phyloP scores from a whole-genome alignment of 2,329 filamentous ascomycete species.

The Neocucurbitaria cava region DNA sequence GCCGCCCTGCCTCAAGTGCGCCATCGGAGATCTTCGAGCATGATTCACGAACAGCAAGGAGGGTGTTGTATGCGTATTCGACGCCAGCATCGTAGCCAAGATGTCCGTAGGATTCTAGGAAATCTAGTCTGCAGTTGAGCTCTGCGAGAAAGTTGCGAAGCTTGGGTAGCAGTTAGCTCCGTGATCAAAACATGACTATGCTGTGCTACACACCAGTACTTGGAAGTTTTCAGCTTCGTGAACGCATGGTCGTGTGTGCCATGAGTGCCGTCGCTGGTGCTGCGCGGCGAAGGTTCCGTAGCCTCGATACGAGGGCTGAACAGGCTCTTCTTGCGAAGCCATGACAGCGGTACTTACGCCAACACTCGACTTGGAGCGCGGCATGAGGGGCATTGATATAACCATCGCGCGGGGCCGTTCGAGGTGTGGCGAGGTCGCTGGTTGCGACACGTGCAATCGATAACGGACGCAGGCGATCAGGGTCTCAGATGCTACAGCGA shows the following conservation, averaged over 20 bases:
- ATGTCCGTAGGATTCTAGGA: conserved; percentile 87
- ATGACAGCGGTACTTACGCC: conserved; percentile 44
- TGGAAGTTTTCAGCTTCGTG: conserved; percentile 58
- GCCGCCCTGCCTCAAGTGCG: conserved; percentile 83
- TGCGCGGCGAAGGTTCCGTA: conserved; percentile 46
- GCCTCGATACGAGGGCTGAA: conserved; percentile 40
- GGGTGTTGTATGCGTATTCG: conserved; percentile 81
- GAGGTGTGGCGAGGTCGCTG: conserved; percentile 28
- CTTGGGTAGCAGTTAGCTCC: conserved; percentile 49
- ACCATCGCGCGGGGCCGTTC: conserved; percentile 23
- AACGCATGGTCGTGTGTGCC: conserved; percentile 54
- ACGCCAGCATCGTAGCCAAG: conserved; percentile 83
- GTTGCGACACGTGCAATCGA: conserved; percentile 8
- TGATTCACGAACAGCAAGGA: conserved; percentile 84
- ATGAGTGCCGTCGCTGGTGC: conserved; percentile 55
- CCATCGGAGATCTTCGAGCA: conserved; percentile 92
- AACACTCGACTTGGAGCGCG: conserved; percentile 26
- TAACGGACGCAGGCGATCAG: conserved; percentile 14
- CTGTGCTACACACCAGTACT: conserved; percentile 41
- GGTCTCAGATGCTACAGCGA: conserved; percentile 12
- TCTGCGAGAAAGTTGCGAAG: conserved; percentile 84
- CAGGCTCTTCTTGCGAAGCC: conserved; percentile 53
- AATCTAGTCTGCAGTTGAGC: conserved; percentile 83
- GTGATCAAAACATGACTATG: not conserved
- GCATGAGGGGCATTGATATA: conserved; percentile 34